Conservation (phyloP, 495 filamentous ascomycete genomes). For the Penicillium pulvis region DNA sequence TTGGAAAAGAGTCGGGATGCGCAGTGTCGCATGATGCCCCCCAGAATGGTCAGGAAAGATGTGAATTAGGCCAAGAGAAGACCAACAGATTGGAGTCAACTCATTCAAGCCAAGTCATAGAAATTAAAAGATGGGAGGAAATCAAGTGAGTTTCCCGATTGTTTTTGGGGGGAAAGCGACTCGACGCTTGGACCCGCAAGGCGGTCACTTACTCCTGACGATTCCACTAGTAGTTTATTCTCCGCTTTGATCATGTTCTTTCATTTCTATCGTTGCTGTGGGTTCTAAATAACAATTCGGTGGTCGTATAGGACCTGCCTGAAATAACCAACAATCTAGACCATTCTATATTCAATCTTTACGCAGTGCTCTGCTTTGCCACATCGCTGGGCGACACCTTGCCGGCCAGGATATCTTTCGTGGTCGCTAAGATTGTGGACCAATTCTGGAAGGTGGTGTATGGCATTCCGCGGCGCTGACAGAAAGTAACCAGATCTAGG, state of each 20-base stretch:
- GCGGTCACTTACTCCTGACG: conserved; percentile 25
- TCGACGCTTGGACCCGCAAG: conserved; percentile 28
- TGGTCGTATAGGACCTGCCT: background rate
- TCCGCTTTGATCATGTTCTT: conserved; percentile 2
- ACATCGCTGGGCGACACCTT: conserved; percentile 45
- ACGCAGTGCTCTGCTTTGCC: conserved; percentile 20
- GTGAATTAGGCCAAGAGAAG: conserved; percentile 29
- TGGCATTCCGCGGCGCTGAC: conserved; percentile 72
- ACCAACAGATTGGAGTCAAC: conserved; percentile 26
- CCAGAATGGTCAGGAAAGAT: background rate
- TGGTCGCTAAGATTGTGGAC: conserved; percentile 68
- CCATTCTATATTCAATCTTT: conserved; percentile 3
- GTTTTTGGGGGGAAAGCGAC: conserved; percentile 19
- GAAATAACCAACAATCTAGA: conserved; percentile 15
- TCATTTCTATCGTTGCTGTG: conserved; percentile 16
- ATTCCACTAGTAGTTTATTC: background rate
- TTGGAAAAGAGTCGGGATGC: conserved; percentile 25
- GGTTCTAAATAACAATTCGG: conserved; percentile 10
- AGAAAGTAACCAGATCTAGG: conserved; percentile 79
- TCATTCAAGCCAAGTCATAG: conserved; percentile 22
- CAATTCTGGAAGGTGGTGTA: conserved; percentile 84
- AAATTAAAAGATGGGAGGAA: conserved; percentile 6
- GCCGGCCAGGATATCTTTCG: conserved; percentile 70
- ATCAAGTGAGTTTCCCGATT: conserved; percentile 9
- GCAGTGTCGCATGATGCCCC: conserved; percentile 31